These are phyloP conservation scores for Clonostachys rosea DNA, from an alignment of 2,329 filamentous ascomycete genomes.

Conservation along the genomic window DNA sequence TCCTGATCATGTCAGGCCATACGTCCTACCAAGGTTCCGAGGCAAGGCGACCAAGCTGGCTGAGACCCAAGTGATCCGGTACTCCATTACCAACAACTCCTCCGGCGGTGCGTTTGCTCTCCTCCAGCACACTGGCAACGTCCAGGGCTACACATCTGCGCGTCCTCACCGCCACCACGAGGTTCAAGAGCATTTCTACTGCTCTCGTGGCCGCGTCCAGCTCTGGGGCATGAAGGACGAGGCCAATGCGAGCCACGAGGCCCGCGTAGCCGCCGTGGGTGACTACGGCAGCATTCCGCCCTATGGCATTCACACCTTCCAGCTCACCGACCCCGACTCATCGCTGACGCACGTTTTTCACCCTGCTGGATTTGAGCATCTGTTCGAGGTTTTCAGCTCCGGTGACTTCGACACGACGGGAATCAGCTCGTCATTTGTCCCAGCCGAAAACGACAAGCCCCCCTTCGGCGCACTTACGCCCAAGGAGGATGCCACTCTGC, in stretches of 20 bases:
- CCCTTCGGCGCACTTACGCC: constrained; percentile 10
- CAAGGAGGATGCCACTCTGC: constrained; percentile 1
- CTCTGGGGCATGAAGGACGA: constrained; percentile 12
- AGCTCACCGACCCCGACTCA: constrained; percentile 11
- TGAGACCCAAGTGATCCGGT: constrained; percentile 10
- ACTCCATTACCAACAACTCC: constrained; percentile 11
- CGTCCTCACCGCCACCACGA: constrained; percentile 10
- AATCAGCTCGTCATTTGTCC: no score
- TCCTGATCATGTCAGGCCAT: no score
- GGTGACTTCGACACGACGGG: no score
- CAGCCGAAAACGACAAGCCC: not conserved
- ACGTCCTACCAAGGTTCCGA: constrained; percentile 11
- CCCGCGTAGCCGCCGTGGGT: constrained; percentile 8
- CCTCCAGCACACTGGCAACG: constrained; percentile 11
- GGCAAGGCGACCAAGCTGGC: constrained; percentile 12
- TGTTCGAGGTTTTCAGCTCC: constrained; percentile 6
- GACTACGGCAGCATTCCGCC: constrained; percentile 13
- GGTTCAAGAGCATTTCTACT: constrained; percentile 13
- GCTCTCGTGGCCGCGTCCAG: constrained; percentile 9
- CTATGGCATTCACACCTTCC: constrained; percentile 12
- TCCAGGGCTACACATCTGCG: constrained; percentile 7
- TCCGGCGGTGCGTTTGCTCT: constrained; percentile 13
- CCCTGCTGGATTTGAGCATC: constrained; percentile 12
- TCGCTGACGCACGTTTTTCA: constrained; percentile 13
- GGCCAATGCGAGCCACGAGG: constrained; percentile 8